Evolutionary conservation across 805 yeast genomes (phyloP), one percentile per base, ranked within the genome.

Genomic region (Clavispora santaluciae): DNA sequence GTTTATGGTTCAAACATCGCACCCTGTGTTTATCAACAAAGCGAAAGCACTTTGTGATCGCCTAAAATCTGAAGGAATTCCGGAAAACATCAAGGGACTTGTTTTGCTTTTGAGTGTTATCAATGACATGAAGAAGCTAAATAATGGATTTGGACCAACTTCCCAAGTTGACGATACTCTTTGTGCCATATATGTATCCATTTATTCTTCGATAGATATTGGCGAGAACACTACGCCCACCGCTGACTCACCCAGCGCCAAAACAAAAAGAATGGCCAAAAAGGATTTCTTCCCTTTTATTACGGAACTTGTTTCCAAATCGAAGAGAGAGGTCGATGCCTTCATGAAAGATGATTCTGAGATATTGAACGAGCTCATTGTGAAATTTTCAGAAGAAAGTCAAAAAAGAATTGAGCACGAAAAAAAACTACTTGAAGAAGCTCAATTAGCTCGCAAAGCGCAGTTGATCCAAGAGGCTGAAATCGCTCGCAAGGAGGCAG

Each of bases 101-200:
- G 51, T 79, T 2, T 68, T 73, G 36, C 63, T 74, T 25, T 53
- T 84, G 11, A 62, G 60, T 41, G 80, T 80, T 17, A 56, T 77
- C 8, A 67, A 73, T 12, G 90, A 83, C 37, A 69, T 85, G 51
- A 71, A 86, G 46, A 75, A 83, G 44, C 71, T 83, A 62, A 86
- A 88, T 45, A 85, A 83, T 56, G 95, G 95, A 0, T 82, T 81
- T 57, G 91, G 89, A 0, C 79, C 93, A 3, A 84, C 93, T 0
- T 78, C 87, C 0, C 59, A 75, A 26, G 75, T 85, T 40, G 95
- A 86, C 58, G 93, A 86, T 46, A 75, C 86, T 0, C 77, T 77
- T 45, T 79, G 81, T 25, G 73, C 82, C 6, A 56, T 83, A 0
- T 87, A 72, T 51, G 60, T 86, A 53, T 68, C 66, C 40, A 55